phyloP scores from a whole-genome alignment of 2,329 filamentous ascomycete species.

The Pseudopyrenochaeta lycopersici region DNA sequence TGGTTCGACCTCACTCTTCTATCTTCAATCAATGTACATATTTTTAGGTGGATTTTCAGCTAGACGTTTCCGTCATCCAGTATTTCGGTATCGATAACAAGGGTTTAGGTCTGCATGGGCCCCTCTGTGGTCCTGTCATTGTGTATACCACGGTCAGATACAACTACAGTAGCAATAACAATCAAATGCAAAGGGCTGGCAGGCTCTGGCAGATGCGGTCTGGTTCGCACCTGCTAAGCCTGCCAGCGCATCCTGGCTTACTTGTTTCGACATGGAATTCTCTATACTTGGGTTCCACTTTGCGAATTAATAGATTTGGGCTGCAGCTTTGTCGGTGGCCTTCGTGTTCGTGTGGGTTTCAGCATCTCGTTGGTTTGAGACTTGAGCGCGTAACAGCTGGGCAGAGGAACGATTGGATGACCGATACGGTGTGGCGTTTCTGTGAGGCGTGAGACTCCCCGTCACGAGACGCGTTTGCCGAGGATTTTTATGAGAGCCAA shows the following conservation, averaged over 20 bases:
- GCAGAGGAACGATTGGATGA: too few species aligned
- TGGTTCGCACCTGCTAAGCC: not conserved
- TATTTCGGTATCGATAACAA: conserved; percentile 1
- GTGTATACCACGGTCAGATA: conserved; percentile 8
- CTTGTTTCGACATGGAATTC: not conserved
- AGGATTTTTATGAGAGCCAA: too few species aligned
- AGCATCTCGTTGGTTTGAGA: too few species aligned
- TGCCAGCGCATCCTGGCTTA: conserved; percentile 14
- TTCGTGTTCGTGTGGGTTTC: not conserved
- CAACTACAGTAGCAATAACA: conserved; percentile 8
- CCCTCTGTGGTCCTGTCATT: conserved; percentile 9
- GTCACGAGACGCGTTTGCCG: too few species aligned
- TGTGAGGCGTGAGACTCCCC: too few species aligned
- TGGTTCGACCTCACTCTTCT: not conserved
- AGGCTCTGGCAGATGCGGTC: not conserved
- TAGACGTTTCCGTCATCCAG: not conserved
- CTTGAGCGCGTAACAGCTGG: too few species aligned
- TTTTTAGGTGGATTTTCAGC: conserved; percentile 9
- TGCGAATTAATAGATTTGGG: too few species aligned
- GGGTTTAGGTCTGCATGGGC: conserved; percentile 17
- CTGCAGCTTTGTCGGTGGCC: not conserved
- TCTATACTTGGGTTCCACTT: not conserved
- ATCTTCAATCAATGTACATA: conserved; percentile 5
- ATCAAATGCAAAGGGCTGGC: conserved; percentile 7
- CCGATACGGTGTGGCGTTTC: too few species aligned